Evolutionary conservation across 345 rosid genomes (phyloP), one percentile per base, ranked within the genome.

Genomic region (Ceriops tagal): DNA sequence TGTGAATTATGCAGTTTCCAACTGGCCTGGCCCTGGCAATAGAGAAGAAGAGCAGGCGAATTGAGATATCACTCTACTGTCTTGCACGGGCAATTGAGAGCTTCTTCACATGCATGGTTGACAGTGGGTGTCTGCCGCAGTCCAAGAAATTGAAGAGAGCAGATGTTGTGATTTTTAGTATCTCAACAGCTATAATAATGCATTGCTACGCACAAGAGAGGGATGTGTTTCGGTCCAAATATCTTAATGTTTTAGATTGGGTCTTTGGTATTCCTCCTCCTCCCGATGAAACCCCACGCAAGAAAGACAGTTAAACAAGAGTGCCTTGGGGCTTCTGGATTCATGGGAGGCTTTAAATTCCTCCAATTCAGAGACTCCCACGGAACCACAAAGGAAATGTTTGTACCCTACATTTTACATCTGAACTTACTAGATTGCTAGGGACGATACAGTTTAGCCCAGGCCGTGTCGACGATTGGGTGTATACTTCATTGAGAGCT

Each of bases 41-140:
- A 16, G 98, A 93, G 78, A 93, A 93, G 87, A 93, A 88, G 74
- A 88, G 98, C 81, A 86, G 95, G 79, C 85, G 97, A 58, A 91
- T 88, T 15, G 97, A 93, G 80, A 87, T 89, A 73, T 89, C 98
- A 53, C 90, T 93, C n/a, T 93, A 91, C 80, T 91, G 98, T 82
- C 87, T 93, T 46, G 89, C 95, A n/a, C 84, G 98, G 60, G 96
- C 96, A 51, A 87, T 89, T 27, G 97, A 93, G 83, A 93, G 98
- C 84, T 89, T 93, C 87, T 89, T 84, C 78, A 78, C 86, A 16
- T 89, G 92, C 80, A 75, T 86, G 88, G 75, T 76, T 2, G 96
- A 91, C 55, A 69, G 58, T 0, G 97, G 96, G 49, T 91, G 88
- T 73, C 74, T 91, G 68, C 87, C 89, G 0, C 67, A 69, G 26